Base-by-base conservation (phyloP, 2,329 filamentous ascomycete species). In the Trichoderma atroviride region DNA sequence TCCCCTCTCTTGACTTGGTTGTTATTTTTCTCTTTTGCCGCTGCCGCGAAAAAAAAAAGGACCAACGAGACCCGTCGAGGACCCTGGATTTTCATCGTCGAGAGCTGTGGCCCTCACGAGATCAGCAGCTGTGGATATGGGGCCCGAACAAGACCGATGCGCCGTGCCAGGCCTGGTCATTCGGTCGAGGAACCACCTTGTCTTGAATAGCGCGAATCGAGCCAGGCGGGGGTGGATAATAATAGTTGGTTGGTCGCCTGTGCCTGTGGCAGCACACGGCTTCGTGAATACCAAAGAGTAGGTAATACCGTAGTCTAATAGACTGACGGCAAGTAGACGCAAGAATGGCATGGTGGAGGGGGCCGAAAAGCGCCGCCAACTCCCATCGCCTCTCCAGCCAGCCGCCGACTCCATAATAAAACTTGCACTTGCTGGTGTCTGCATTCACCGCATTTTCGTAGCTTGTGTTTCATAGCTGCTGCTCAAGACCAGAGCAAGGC, bases 371-470 rank as follows among this genome's bases (percentile, higher is more conserved):
- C 64, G 64, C 64, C 40, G 55, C 53, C 55, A 43, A 59, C 22
- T 40, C 47, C 40, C 40, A n/a, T 13, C 33, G 13, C 33, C 33
- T 29, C 27, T 35, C 57, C 40, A 59, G 35, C 33, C 53, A 19
- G 29, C 29, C 19, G 14, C 19, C 14, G 19, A 57, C 55, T 57
- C 55, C 55, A 57, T 57, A 57, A 57, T 57, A 57, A 29, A 29
- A 52, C 50, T 43, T 56, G 52, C 33, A 57, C 31, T 29, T 65
- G 33, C 52, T 29, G 60, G 52, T 59, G 64, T 31, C 24, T 63
- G 43, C 58, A 69, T 69, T 69, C 66, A 69, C 66, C 66, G 66
- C 66, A 69, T 62, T 69, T 69, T 69, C 66, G 57, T n/a, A 69
- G 58, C 13, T 43, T 43, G 40, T 37, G 58, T 63, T 52, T 63